Conservation (phyloP, 352 stramenopile genomes). For the Pythium myriotylum region DNA sequence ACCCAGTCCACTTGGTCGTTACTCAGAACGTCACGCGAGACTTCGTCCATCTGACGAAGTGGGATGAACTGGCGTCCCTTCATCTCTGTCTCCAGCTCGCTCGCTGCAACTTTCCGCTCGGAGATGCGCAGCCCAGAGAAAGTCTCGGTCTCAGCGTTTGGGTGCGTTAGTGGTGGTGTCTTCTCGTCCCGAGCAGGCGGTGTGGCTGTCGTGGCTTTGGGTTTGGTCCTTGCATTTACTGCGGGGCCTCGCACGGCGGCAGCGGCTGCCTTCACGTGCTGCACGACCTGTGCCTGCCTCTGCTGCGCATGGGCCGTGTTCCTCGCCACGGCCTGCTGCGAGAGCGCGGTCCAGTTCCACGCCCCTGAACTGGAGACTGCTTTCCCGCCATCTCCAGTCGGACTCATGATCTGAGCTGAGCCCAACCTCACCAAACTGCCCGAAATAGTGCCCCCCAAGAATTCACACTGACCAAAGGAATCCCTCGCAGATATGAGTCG, state of each 20-base stretch:
- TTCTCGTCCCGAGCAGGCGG: neutral
- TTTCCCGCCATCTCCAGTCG: constrained; percentile 4
- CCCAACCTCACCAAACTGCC: neutral
- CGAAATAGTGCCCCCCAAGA: constrained; percentile 12
- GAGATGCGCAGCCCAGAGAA: constrained; percentile 70
- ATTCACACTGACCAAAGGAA: constrained; percentile 4
- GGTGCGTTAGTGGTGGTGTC: constrained; percentile 14
- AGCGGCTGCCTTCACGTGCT: constrained; percentile 21
- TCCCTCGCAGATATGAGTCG: too few relatives aligned
- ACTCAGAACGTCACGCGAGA: constrained; percentile 54
- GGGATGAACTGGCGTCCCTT: constrained; percentile 67
- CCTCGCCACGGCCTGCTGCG: constrained; percentile 32
- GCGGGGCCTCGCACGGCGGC: constrained; percentile 15
- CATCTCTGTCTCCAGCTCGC: constrained; percentile 63
- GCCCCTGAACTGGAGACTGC: constrained; percentile 9
- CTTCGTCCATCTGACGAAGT: constrained; percentile 57
- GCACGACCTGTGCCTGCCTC: constrained; percentile 13
- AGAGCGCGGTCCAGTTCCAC: constrained; percentile 62
- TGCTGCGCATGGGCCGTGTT: constrained; percentile 28
- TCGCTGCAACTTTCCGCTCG: constrained; percentile 48
- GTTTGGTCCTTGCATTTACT: neutral
- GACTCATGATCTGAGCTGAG: constrained; percentile 2
- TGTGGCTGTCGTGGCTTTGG: neutral
- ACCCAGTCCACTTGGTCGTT: constrained; percentile 79
- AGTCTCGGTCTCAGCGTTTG: constrained; percentile 25